A percentile compares a stretch with the other conserved stretches of the same genome.
Conservation (phyloP, 495 filamentous ascomycete species). For the Lasiosphaeria hispida region DNA sequence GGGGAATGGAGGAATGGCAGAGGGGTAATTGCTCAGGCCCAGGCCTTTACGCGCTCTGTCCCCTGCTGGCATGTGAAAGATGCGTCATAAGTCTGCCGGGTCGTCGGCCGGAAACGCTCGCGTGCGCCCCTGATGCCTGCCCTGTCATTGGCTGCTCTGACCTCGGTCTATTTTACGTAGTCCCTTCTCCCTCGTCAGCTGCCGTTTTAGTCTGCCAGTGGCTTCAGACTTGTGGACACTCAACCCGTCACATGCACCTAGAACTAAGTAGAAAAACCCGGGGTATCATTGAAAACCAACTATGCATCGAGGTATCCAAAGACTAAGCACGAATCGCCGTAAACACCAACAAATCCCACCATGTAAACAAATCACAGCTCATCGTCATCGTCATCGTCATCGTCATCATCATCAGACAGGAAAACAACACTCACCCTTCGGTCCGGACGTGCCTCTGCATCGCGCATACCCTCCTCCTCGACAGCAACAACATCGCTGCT, state of each 20-base stretch:
- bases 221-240: background rate
- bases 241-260: background rate
- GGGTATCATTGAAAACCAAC: no score
- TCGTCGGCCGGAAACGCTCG: slow-evolving; percentile 4
- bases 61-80: slow-evolving; percentile 20
- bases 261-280: background rate
- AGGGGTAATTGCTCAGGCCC: background rate
- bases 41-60: background rate
- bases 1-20: no score
- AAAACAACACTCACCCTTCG: no score
- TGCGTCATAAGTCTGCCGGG: slow-evolving; percentile 16
- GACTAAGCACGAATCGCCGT: no score
- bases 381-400: no score
- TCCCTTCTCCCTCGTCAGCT: background rate
- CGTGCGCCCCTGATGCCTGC: background rate
- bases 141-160: slow-evolving; percentile 6
- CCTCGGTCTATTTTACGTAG: slow-evolving; percentile 6
- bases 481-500: background rate
- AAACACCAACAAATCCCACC: no score
- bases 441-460: no score
- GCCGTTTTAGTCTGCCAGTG: background rate
- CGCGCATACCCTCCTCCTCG: no score
- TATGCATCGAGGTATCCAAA: no score
- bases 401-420: no score
- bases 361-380: no score